A percentile compares a stretch with the other conserved stretches of the same genome.
Evolutionary conservation across 2,329 filamentous ascomycete genomes (phyloP).

Genomic region (Neofusicoccum ribis): DNA sequence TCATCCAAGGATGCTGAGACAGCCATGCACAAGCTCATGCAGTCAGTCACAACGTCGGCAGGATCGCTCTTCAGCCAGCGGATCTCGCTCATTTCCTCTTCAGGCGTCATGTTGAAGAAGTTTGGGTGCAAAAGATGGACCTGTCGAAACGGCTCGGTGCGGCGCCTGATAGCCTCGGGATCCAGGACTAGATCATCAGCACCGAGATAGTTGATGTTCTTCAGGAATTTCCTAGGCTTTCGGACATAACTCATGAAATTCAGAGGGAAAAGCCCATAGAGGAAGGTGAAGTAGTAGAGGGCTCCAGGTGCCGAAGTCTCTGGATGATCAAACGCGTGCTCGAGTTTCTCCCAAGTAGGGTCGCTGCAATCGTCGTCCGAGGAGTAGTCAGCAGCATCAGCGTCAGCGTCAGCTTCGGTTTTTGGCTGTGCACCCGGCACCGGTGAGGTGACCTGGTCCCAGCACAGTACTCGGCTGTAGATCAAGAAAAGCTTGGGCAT

Average conservation of each 20-base stretch:
- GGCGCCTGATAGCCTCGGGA: slow-evolving; percentile 71
- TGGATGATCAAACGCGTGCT: slow-evolving; percentile 62
- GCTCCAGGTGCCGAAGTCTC: slow-evolving; percentile 63
- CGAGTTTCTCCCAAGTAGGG: slow-evolving; percentile 63
- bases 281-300: slow-evolving; percentile 74
- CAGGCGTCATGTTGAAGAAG: slow-evolving; percentile 76
- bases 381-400: slow-evolving; percentile 32
- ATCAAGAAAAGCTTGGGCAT: slow-evolving; percentile 77
- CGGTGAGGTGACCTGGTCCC: slow-evolving; percentile 56
- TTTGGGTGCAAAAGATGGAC: slow-evolving; percentile 79
- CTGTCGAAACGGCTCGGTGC: slow-evolving; percentile 72
- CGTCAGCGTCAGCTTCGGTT: slow-evolving; percentile 26
- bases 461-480: slow-evolving; percentile 77
- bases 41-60: slow-evolving; percentile 77
- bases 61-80: slow-evolving; percentile 80
- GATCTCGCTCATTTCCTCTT: slow-evolving; percentile 76
- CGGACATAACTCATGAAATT: slow-evolving; percentile 86
- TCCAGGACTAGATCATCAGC: slow-evolving; percentile 76
- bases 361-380: slow-evolving; percentile 38
- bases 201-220: slow-evolving; percentile 68
- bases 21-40: slow-evolving; percentile 66
- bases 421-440: slow-evolving; percentile 23
- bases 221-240: slow-evolving; percentile 76
- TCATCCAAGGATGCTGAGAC: slow-evolving; percentile 43
- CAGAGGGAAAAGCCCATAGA: slow-evolving; percentile 81